A percentile compares a stretch with the other conserved stretches of the same genome.
These are phyloP conservation scores for Phialemoniopsis sp. DNA, from an alignment of 2,329 filamentous ascomycete genomes.

Conservation along the genomic window DNA sequence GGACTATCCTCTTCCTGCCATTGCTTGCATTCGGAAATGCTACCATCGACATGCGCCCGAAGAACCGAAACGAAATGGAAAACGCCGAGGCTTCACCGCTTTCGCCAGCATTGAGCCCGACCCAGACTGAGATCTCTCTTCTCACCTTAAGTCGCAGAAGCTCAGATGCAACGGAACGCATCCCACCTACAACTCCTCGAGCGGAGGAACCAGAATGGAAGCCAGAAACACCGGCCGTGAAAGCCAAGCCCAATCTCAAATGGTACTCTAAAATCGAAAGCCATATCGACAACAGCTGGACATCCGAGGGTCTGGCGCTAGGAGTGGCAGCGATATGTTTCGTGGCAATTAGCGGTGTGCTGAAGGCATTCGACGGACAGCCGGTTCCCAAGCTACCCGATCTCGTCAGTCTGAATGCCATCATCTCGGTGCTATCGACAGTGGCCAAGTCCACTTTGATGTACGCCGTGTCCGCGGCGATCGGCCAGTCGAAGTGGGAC, in stretches of 20 bases:
- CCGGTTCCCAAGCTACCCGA: conserved; percentile 6
- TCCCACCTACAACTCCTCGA: not conserved
- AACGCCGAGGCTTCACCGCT: no score
- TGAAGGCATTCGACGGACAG: not conserved
- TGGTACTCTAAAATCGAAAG: not conserved
- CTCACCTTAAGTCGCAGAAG: not conserved
- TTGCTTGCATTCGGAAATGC: no score
- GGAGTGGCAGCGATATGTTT: not conserved
- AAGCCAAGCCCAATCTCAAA: not conserved
- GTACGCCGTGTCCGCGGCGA: conserved; percentile 3
- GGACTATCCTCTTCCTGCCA: no score
- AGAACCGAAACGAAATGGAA: no score
- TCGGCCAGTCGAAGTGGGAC: conserved; percentile 6
- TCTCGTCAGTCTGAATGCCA: conserved; percentile 2
- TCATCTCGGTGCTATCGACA: not conserved
- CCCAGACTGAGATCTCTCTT: no score
- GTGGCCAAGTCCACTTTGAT: conserved; percentile 1
- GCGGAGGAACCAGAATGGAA: not conserved
- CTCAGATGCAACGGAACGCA: not conserved
- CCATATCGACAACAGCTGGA: not conserved
- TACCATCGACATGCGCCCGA: no score
- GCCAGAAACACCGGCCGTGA: not conserved
- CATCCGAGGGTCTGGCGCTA: not conserved
- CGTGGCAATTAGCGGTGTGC: not conserved
- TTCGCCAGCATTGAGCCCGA: no score